phyloP scores from a whole-genome alignment of 495 filamentous ascomycete genomes.

The Sabuloglossum arenarium region DNA sequence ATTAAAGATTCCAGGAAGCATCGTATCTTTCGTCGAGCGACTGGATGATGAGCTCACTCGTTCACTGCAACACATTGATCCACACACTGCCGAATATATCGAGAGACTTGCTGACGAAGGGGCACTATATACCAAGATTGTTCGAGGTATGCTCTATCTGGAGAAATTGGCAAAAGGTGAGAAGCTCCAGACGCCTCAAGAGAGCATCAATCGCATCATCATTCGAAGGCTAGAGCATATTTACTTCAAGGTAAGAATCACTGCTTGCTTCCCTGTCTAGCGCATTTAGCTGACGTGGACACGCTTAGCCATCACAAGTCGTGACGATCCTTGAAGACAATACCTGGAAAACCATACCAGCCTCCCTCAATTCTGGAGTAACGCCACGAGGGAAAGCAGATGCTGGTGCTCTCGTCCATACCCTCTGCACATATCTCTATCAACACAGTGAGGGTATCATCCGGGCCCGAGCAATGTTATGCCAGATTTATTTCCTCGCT shows the following conservation, averaged over 20 bases:
- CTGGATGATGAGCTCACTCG: constrained; percentile 95
- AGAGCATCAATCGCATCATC: constrained; percentile 71
- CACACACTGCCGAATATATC: constrained; percentile 96
- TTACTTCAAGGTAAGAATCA: constrained; percentile 68
- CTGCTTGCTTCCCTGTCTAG: not conserved
- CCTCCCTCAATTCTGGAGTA: constrained; percentile 49
- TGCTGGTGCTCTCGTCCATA: constrained; percentile 62
- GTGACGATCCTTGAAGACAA: constrained; percentile 81
- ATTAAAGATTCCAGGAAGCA: constrained; percentile 75
- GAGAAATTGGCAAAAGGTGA: constrained; percentile 53
- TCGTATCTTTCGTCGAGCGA: constrained; percentile 86
- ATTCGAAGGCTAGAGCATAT: constrained; percentile 90
- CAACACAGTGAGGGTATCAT: constrained; percentile 84
- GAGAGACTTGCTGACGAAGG: constrained; percentile 82
- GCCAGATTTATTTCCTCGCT: constrained; percentile 94
- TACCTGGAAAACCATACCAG: constrained; percentile 68
- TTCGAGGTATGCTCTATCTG: constrained; percentile 68
- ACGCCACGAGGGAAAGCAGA: constrained; percentile 43
- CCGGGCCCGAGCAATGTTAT: constrained; percentile 89
- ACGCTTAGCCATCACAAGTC: constrained; percentile 59
- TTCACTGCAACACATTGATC: constrained; percentile 89
- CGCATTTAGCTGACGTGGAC: constrained; percentile 14
- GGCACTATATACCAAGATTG: constrained; percentile 76
- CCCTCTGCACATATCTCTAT: constrained; percentile 88
- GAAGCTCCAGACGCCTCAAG: constrained; percentile 55